A percentile compares a stretch with the other conserved stretches of the same genome.
phyloP scores from a whole-genome alignment of 192 early-diverging fungal genomes.

The Cladochytrium replicatum region DNA sequence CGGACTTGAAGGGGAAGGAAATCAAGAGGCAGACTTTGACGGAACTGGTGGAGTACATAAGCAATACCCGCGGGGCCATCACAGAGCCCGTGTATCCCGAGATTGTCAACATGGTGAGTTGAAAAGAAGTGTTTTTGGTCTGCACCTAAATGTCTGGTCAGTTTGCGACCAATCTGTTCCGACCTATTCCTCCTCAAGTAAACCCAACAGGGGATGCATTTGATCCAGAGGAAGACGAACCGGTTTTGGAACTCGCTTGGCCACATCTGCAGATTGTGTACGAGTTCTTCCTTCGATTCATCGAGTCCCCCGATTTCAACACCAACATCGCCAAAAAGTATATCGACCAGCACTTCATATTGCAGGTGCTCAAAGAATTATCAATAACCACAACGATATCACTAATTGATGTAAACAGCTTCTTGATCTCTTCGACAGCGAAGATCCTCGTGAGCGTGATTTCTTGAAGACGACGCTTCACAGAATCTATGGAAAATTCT shows the following conservation, averaged over 20 bases:
- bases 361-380: slow-evolving; percentile 63
- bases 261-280: slow-evolving; percentile 97
- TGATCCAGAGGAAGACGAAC: slow-evolving; percentile 99
- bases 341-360: slow-evolving; percentile 91
- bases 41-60: slow-evolving; percentile 91
- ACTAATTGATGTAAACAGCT: slow-evolving; percentile 45
- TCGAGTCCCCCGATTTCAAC: slow-evolving; percentile 98
- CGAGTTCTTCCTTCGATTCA: slow-evolving; percentile 95
- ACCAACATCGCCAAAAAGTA: slow-evolving; percentile 90
- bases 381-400: slow-evolving; percentile 1
- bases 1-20: slow-evolving; percentile 88
- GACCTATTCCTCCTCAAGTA: slow-evolving; percentile 91
- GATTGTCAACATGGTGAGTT: slow-evolving; percentile 84
- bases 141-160: slow-evolving; percentile 12
- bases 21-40: slow-evolving; percentile 85
- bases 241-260: slow-evolving; percentile 93
- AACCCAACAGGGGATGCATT: slow-evolving; percentile 93
- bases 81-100: slow-evolving; percentile 84
- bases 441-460: slow-evolving; percentile 97
- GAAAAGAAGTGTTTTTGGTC: background rate
- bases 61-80: slow-evolving; percentile 77
- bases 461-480: slow-evolving; percentile 97
- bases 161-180: slow-evolving; percentile 92
- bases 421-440: slow-evolving; percentile 95
- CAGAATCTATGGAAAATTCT: slow-evolving; percentile 96